These are phyloP conservation scores for Mariannaea elegans DNA, from an alignment of 2,329 filamentous ascomycete genomes.

Conservation along the genomic window DNA sequence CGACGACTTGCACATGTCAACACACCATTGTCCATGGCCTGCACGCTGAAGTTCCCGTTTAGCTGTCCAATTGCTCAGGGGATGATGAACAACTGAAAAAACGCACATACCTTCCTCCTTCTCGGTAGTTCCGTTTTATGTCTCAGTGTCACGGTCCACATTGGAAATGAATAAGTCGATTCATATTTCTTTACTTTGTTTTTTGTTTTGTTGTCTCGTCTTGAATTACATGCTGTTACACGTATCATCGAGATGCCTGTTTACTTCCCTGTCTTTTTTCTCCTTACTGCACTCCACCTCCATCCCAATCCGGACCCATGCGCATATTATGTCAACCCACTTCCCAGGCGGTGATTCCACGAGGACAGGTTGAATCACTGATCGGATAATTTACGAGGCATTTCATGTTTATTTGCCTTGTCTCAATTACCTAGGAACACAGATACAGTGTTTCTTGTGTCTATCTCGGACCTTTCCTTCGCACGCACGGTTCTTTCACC, in stretches of 20 bases:
- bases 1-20: slow-evolving; percentile 20
- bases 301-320: slow-evolving; percentile 1
- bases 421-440: too few relatives aligned
- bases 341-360: slow-evolving; percentile 14
- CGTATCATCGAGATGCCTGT: slow-evolving; percentile 9
- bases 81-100: background rate
- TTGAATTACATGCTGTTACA: background rate
- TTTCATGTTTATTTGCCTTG: too few relatives aligned
- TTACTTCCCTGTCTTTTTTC: background rate
- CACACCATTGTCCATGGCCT: background rate
- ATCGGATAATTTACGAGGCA: slow-evolving; percentile 1
- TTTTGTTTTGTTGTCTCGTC: slow-evolving; percentile 11
- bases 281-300: background rate
- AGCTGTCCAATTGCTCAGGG: background rate
- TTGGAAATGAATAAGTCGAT: background rate
- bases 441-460: too few relatives aligned
- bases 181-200: background rate
- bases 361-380: slow-evolving; percentile 5
- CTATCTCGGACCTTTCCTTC: background rate
- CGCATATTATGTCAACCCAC: slow-evolving; percentile 4
- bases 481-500: background rate
- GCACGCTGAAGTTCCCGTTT: background rate
- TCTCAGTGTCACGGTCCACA: background rate
- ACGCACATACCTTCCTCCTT: background rate
- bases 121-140: background rate